Conservation (phyloP, 2,329 filamentous ascomycete species). For the Paecilomyces sp. region DNA sequence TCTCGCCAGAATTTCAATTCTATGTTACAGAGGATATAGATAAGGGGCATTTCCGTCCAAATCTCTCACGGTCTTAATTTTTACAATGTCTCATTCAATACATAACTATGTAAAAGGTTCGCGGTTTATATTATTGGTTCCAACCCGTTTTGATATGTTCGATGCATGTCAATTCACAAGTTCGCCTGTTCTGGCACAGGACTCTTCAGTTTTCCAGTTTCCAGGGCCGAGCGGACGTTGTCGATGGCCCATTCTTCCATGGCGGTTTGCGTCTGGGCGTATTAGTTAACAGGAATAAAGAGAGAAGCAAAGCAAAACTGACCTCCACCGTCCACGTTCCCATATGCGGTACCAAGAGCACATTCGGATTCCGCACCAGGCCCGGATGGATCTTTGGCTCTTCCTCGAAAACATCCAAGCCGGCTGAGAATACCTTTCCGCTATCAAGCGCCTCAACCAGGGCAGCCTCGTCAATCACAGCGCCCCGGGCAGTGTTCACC, state of each 20-base stretch:
- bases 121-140: too few relatives aligned
- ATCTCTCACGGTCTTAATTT: too few relatives aligned
- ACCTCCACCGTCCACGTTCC: constrained; percentile 70
- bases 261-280: constrained; percentile 41
- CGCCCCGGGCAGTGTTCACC: constrained; percentile 76
- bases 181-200: constrained; percentile 65
- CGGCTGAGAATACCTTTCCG: constrained; percentile 63
- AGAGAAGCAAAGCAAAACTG: constrained; percentile 7
- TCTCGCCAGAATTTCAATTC: too few relatives aligned
- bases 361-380: constrained; percentile 61
- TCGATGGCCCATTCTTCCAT: constrained; percentile 72
- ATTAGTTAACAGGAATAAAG: background rate
- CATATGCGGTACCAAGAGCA: constrained; percentile 77
- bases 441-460: constrained; percentile 65
- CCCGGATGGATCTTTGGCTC: constrained; percentile 71
- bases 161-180: constrained; percentile 17
- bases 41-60: too few relatives aligned
- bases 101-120: too few relatives aligned
- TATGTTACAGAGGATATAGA: too few relatives aligned
- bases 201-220: constrained; percentile 56
- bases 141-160: too few relatives aligned
- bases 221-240: constrained; percentile 60
- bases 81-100: too few relatives aligned
- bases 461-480: constrained; percentile 73
- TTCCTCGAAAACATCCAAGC: constrained; percentile 76